Evolutionary conservation across 2,329 filamentous ascomycete genomes (phyloP).

Genomic region (Alternaria hordeiaustralica): DNA sequence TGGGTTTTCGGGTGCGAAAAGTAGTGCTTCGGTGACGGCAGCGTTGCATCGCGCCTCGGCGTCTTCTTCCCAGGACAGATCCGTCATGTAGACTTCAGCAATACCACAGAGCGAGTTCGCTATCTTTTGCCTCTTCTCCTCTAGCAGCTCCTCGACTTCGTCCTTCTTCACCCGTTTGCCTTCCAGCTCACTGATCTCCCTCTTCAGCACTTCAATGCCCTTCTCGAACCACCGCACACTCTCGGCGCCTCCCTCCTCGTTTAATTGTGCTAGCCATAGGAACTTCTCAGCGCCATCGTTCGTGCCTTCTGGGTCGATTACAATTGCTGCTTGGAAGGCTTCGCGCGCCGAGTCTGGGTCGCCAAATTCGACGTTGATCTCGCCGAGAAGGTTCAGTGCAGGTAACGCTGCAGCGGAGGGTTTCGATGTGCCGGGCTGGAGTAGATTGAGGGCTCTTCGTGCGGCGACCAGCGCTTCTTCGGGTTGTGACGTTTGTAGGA

Average conservation of each 20-base stretch:
- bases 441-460: slow-evolving; percentile 59
- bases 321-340: slow-evolving; percentile 75
- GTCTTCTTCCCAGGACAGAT: slow-evolving; percentile 88
- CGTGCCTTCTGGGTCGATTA: slow-evolving; percentile 80
- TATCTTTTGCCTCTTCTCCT: slow-evolving; percentile 80
- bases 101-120: slow-evolving; percentile 93
- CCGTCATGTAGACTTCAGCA: slow-evolving; percentile 98
- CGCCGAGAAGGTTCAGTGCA: slow-evolving; percentile 77
- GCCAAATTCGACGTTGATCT: slow-evolving; percentile 82
- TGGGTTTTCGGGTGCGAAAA: slow-evolving; percentile 79
- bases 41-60: slow-evolving; percentile 88
- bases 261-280: slow-evolving; percentile 90
- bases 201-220: slow-evolving; percentile 74
- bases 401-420: slow-evolving; percentile 61
- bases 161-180: slow-evolving; percentile 46
- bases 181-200: slow-evolving; percentile 71
- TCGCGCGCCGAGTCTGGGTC: slow-evolving; percentile 76
- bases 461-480: slow-evolving; percentile 64
- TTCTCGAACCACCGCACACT: slow-evolving; percentile 68
- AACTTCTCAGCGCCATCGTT: slow-evolving; percentile 92
- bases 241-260: slow-evolving; percentile 65
- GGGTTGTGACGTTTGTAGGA: slow-evolving; percentile 65
- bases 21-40: slow-evolving; percentile 86
- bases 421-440: slow-evolving; percentile 47
- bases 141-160: slow-evolving; percentile 48